Base-by-base conservation (phyloP, 371 early-diverging fungal species). In the Mycotypha africana region DNA sequence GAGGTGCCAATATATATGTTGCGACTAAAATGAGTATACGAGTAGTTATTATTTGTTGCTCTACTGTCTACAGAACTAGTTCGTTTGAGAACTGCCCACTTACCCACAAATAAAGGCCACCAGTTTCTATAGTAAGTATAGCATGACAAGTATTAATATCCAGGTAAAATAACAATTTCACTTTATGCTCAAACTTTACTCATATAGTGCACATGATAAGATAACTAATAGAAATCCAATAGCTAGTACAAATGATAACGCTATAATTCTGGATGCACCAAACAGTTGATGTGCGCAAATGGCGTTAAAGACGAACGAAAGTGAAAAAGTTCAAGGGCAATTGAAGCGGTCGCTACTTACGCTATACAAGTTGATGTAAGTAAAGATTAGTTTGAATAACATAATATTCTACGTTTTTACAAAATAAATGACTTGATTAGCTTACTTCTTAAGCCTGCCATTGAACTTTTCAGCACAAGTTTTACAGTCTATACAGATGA, bases 141-240 rank as follows among this genome's bases (percentile, higher is more conserved):
- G 15, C 9, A 33, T 11, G 11, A 6, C 34, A 6, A 9, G 15
- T 9, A 4, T 33, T 33, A 6, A 14, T n/a, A n/a, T n/a, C n/a
- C 34, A 33, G 15, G 4, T 33, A n/a, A 11, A 47, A 31, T 9
- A 14, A 45, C 32, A 48, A 43, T 10, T 20, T 23, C 20, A 25
- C 45, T 23, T 3, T 14, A 46, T 8, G 12, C 17, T n/a, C n/a
- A n/a, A n/a, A 16, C 44, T 76, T 62, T 79, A 85, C 82, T 74
- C 81, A 62, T 86, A 92, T 32, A 94, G 78, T 16, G 96, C 96
- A 57, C 93, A 95, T 3, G 94, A 92, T 48, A 95, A 76, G 59
- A 94, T 92, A 41, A 91, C 91, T 20, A 91, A 75, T 42, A 95
- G 72, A 53, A 93, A 90, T 31, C 96, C 96, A 42, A 81, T 71